Evolutionary conservation across 2,329 filamentous ascomycete genomes (phyloP).

Genomic region (Hypomyces perniciosus): DNA sequence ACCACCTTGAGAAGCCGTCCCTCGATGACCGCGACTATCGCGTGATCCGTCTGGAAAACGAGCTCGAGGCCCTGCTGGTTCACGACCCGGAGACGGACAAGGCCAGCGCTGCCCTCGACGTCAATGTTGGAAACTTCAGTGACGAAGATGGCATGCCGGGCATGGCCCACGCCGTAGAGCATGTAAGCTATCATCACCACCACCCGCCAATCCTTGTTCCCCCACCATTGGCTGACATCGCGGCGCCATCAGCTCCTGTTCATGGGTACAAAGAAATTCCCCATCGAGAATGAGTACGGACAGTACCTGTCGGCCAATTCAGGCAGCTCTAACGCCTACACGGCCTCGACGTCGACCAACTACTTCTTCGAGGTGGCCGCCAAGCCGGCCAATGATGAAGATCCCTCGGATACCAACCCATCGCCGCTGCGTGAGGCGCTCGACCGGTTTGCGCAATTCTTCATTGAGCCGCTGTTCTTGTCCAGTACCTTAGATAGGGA

Average conservation of each 20-base stretch:
- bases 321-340: constrained; percentile 92
- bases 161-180: constrained; percentile 93
- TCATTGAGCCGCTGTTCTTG: constrained; percentile 80
- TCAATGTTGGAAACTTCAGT: constrained; percentile 93
- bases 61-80: constrained; percentile 85
- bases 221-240: background rate
- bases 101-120: constrained; percentile 89
- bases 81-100: constrained; percentile 96
- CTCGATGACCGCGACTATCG: constrained; percentile 84
- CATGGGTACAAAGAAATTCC: constrained; percentile 99
- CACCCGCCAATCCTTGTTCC: background rate
- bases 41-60: constrained; percentile 77
- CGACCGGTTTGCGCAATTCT: constrained; percentile 91
- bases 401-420: constrained; percentile 49
- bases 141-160: constrained; percentile 87
- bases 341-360: constrained; percentile 87
- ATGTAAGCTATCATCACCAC: constrained; percentile 44
- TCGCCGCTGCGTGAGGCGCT: constrained; percentile 70
- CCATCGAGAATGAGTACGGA: constrained; percentile 90
- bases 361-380: constrained; percentile 96
- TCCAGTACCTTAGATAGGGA: constrained; percentile 81
- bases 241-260: constrained; percentile 63
- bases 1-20: constrained; percentile 73
- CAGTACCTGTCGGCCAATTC: constrained; percentile 87
- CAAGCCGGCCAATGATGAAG: constrained; percentile 58